Percentiles rank a stretch among this genome's conserved stretches.
Evolutionary conservation across 768 basidiomycete genomes (phyloP).

Genomic region (Saitozyma podzolica): DNA sequence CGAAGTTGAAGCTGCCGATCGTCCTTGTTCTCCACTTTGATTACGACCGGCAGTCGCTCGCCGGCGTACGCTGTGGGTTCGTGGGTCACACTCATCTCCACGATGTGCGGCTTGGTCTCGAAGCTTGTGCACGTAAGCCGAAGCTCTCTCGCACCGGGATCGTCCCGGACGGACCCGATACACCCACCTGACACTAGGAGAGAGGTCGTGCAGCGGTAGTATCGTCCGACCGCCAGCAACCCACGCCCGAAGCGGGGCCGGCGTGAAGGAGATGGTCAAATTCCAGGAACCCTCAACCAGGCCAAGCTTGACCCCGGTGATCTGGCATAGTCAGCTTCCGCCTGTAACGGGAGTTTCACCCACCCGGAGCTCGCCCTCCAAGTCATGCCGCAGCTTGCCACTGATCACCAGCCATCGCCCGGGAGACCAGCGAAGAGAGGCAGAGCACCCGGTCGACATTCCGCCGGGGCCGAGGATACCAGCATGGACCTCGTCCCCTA

Average conservation of each 20-base stretch:
- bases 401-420: conserved; percentile 62
- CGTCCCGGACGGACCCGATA: not conserved
- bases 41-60: conserved; percentile 72
- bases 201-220: conserved; percentile 13
- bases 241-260: conserved; percentile 33
- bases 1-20: conserved; percentile 66
- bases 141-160: not conserved
- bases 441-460: no score
- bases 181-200: conserved; percentile 24
- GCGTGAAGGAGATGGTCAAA: conserved; percentile 64
- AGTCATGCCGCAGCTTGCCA: conserved; percentile 62
- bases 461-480: no score
- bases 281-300: conserved; percentile 65
- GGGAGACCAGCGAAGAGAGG: conserved; percentile 19
- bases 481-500: no score
- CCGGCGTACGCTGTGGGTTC: conserved; percentile 72
- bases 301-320: not conserved
- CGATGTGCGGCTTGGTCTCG: conserved; percentile 61
- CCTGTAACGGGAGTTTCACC: conserved; percentile 22
- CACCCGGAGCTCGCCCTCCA: conserved; percentile 62
- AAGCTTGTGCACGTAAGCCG: conserved; percentile 27
- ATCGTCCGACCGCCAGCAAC: conserved; percentile 9
- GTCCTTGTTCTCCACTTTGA: conserved; percentile 73
- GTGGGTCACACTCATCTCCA: conserved; percentile 63
- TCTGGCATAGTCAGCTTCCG: not conserved